These are phyloP conservation scores for Ophiosphaerella herpotricha DNA, from an alignment of 2,329 filamentous ascomycete species.

Conservation along the genomic window DNA sequence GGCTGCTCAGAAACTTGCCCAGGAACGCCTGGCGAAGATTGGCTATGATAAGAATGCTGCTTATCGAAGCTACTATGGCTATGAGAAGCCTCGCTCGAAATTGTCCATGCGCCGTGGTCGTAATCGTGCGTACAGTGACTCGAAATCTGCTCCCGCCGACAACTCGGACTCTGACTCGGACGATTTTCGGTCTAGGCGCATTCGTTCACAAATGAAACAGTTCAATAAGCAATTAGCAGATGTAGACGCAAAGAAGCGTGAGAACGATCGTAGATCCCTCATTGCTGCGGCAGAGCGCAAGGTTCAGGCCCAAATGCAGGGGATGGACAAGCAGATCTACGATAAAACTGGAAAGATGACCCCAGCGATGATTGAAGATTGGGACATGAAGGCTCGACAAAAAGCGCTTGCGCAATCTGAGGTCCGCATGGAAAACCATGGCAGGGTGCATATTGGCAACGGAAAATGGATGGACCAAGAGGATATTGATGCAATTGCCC, in stretches of 20 bases:
- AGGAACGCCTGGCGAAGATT: conserved; percentile 80
- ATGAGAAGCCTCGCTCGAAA: conserved; percentile 55
- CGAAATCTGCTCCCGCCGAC: conserved; percentile 46
- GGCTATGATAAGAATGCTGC: conserved; percentile 70
- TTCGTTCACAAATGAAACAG: conserved; percentile 77
- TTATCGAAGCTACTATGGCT: conserved; percentile 79
- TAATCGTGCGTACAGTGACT: conserved; percentile 69
- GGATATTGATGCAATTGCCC: conserved; percentile 80
- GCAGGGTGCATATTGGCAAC: conserved; percentile 72
- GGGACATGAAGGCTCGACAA: conserved; percentile 76
- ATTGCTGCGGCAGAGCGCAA: conserved; percentile 82
- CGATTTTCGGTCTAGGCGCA: conserved; percentile 70
- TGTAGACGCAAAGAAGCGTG: conserved; percentile 74
- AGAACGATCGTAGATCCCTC: conserved; percentile 74
- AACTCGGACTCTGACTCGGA: conserved; percentile 56
- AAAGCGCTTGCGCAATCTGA: conserved; percentile 70
- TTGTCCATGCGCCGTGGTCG: conserved; percentile 60
- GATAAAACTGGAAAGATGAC: conserved; percentile 75
- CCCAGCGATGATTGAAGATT: conserved; percentile 71
- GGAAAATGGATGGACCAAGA: conserved; percentile 78
- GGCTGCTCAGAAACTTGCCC: conserved; percentile 81
- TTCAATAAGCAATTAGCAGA: conserved; percentile 70
- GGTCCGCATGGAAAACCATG: conserved; percentile 60
- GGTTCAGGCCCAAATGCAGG: conserved; percentile 76
- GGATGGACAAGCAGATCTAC: conserved; percentile 81